Percentiles rank a stretch among this genome's conserved stretches.
These are phyloP conservation scores for Patellifolia procumbens DNA, from an alignment of 179 eudicot genomes.

Conservation along the genomic window DNA sequence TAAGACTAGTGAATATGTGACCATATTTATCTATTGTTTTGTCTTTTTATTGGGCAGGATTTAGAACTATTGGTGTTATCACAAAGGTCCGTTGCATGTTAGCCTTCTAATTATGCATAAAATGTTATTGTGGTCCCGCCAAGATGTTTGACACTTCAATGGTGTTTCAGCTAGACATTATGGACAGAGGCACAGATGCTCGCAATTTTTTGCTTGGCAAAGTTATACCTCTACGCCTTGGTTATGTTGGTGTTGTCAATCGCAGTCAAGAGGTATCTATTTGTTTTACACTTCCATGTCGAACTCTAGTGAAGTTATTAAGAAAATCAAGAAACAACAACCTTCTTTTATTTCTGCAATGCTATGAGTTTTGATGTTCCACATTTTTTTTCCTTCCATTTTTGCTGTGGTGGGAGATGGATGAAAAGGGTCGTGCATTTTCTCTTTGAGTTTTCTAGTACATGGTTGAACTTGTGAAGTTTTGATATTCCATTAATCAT, in stretches of 20 bases:
- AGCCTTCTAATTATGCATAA: background rate
- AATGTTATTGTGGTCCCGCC: background rate
- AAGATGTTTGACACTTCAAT: background rate
- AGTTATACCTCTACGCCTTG: conserved; percentile 95
- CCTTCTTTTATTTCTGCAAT: background rate
- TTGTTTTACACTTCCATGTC: background rate
- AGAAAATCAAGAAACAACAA: background rate
- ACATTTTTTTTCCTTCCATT: no score
- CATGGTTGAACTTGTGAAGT: no score
- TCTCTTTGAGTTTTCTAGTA: no score
- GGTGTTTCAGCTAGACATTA: conserved; percentile 83
- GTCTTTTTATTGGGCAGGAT: conserved; percentile 46
- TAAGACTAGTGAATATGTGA: background rate
- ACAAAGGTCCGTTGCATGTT: conserved; percentile 62
- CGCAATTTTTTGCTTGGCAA: conserved; percentile 94
- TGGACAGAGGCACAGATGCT: conserved; percentile 99
- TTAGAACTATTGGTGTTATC: conserved; percentile 95
- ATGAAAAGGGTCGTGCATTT: background rate
- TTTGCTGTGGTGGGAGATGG: background rate
- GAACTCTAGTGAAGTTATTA: background rate
- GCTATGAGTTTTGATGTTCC: background rate
- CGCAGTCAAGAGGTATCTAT: conserved; percentile 94
- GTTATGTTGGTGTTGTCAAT: conserved; percentile 94
- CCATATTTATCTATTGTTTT: background rate
- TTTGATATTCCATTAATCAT: no score